phyloP scores from a whole-genome alignment of 257 asterid species.

The Perilla frutescens region DNA sequence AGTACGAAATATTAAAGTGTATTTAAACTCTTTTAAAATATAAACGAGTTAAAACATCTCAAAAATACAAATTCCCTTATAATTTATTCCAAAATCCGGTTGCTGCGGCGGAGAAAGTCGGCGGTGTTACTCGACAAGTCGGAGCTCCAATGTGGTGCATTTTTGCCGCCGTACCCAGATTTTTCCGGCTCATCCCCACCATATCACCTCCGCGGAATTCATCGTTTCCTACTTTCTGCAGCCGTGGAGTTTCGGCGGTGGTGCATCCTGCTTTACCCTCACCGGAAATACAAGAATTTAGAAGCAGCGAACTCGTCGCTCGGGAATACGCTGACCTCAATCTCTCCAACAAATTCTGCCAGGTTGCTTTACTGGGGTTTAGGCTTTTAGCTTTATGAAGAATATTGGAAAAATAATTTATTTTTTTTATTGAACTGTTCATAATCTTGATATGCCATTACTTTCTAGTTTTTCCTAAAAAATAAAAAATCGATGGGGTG shows the following conservation, averaged over 20 bases:
- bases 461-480: neutral
- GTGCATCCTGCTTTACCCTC: constrained; percentile 32
- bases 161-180: constrained; percentile 42
- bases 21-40: too few species aligned
- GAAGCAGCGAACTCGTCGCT: constrained; percentile 71
- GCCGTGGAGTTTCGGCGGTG: constrained; percentile 37
- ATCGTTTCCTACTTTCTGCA: constrained; percentile 34
- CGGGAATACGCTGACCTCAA: constrained; percentile 85
- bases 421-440: constrained; percentile 10
- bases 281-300: constrained; percentile 37
- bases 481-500: neutral
- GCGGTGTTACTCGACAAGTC: neutral
- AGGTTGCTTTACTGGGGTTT: constrained; percentile 27
- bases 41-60: too few species aligned
- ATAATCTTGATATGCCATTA: neutral
- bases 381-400: constrained; percentile 4
- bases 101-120: neutral
- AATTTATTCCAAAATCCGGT: neutral
- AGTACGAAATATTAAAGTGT: too few species aligned
- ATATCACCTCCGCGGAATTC: constrained; percentile 31
- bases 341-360: constrained; percentile 65
- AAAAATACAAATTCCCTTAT: too few species aligned
- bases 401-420: neutral
- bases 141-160: constrained; percentile 44
- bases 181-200: constrained; percentile 40